Base-by-base conservation (phyloP, 2,329 filamentous ascomycete genomes). In the Coleophoma eucalyptorum region DNA sequence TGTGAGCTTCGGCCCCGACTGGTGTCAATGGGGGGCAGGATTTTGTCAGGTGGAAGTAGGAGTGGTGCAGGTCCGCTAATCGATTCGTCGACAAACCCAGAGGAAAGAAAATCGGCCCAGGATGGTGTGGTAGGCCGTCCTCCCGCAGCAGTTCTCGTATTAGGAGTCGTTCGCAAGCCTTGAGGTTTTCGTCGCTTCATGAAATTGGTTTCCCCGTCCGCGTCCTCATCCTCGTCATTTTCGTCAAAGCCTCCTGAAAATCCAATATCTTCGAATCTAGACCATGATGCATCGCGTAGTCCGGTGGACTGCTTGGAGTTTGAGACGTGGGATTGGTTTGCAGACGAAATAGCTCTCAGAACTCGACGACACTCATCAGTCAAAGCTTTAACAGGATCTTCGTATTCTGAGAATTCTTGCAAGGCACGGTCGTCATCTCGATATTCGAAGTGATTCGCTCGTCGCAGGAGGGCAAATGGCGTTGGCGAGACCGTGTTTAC, bases 101-200 rank as follows among this genome's bases (percentile, higher is more conserved):
- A 90, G 1, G 91, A 96, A 51, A 99, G 78, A 67, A 99, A 99
- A 67, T 99, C 94, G 3, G 94, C 94, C 94, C 94, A 99, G 0
- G 94, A 97, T 1, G 94, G 94, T 1, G 94, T 99, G 0, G 91
- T 97, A 1, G 94, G 94, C 51, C 94, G 81, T 34, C 81, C 90
- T 10, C 55, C 54, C 13, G 34, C 53, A 41, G 78, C 78, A n/a
- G 70, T 78, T 47, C 81, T 81, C 10, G 89, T 89, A 5, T 81
- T 79, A 15, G 90, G 83, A 5, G 82, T 81, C 13, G 79, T 80
- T 51, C 83, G 78, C 35, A 95, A 67, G 18, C 81, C 82, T 50
- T 75, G 72, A 69, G 47, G 69, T 59, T 31, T 72, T 66, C 20
- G 69, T 68, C 44, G 67, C 57, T 16, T 59, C 52, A 45, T 67